Evolutionary conservation across 257 asterid genomes (phyloP), one percentile per base, ranked within the genome.

Genomic region (Gardenia jasminoides): DNA sequence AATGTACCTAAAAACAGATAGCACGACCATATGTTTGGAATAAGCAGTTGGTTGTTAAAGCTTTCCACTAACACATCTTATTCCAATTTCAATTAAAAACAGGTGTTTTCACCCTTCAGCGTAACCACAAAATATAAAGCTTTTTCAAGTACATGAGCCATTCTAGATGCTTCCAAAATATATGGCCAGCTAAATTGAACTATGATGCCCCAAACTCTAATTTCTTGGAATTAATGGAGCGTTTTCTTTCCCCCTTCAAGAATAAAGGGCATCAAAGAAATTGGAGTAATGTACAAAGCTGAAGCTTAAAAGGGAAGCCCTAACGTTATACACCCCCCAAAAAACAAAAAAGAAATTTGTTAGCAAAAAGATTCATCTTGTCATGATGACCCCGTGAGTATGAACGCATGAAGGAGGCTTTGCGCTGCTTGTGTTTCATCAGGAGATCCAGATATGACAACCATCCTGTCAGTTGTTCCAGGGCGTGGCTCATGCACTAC

Each of bases 351-450:
- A 0, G 31, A 24, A 65, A 70, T 48, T 36, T 64, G 66, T 47
- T 68, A 72, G 65, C 36, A 70, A 62, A 30, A 20, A 43, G 47
- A 30, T 26, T 22, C 31, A 69, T 56, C 74, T 61, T 75, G 81
- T 78, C 80, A 77, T 16, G 82, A 78, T 30, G 86, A 87, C 74
- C 87, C 87, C 22, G 89, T 13, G 5, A 84, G 84, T 79, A 91
- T 86, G 88, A 90, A 91, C 15, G 97, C 96, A 76, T 93, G 97
- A 48, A 93, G 90, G 46, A 93, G 91, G 88, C 93, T 90, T 85
- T 91, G 94, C n/a, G 98, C 98, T 19, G 89, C 91, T 74, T 85
- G 97, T 3, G 91, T 88, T 83, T 91, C 89, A 76, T 87, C 89
- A 6, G 96, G 93, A 26, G 91, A 88, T 47, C 98, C 98, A 6